Conservation (phyloP, 441 rosid species). For the Jatropha multifida region DNA sequence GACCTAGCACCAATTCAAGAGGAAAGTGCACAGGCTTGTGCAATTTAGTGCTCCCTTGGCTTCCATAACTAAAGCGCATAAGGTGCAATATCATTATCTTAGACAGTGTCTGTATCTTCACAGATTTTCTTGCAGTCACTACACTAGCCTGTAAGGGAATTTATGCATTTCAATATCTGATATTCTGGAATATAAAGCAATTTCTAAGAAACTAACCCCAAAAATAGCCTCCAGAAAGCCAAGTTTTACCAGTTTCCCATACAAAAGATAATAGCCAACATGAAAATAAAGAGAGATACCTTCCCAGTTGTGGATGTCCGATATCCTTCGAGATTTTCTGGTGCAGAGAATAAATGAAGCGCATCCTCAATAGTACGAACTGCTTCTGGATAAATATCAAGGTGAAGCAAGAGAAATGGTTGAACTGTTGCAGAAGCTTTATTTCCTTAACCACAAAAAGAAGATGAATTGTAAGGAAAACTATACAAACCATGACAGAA, state of each 20-base stretch:
- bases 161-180: not conserved
- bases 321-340: conserved; percentile 91
- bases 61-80: conserved; percentile 94
- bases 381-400: conserved; percentile 76
- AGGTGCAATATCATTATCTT: conserved; percentile 92
- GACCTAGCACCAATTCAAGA: conserved; percentile 62
- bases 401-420: conserved; percentile 83
- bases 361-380: conserved; percentile 80
- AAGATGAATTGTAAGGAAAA: not conserved
- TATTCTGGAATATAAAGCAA: not conserved
- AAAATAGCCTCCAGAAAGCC: not conserved
- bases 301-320: conserved; percentile 74
- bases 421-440: conserved; percentile 85
- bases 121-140: conserved; percentile 81
- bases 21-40: conserved; percentile 89
- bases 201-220: not conserved
- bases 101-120: conserved; percentile 76
- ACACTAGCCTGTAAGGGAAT: conserved; percentile 54
- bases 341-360: conserved; percentile 68
- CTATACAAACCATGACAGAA: not conserved
- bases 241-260: not conserved
- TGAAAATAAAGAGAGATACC: conserved; percentile 36
- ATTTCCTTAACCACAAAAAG: conserved; percentile 49
- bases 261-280: not conserved
- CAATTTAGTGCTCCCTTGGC: conserved; percentile 87